Evolutionary conservation across 805 yeast genomes (phyloP).

Genomic region (Nadsonia fulvescens): DNA sequence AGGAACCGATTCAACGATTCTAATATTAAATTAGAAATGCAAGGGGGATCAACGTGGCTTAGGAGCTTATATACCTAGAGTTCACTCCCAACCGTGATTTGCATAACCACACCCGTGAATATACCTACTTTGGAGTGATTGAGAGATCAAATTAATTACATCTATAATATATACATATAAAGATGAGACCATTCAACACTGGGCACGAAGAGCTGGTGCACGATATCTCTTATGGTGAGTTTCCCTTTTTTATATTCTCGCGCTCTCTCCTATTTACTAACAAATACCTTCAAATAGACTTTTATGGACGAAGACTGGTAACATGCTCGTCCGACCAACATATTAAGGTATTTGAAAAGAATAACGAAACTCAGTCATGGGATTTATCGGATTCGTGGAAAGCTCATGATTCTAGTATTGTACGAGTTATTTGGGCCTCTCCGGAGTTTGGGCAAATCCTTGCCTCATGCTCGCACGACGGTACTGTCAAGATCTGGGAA

Average conservation of each 20-base stretch:
- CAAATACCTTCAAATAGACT: conserved; percentile 23
- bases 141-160: no score
- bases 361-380: conserved; percentile 34
- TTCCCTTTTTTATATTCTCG: background rate
- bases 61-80: no score
- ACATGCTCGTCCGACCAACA: conserved; percentile 93
- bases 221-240: conserved; percentile 57
- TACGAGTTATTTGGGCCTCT: conserved; percentile 77
- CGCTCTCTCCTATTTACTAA: background rate
- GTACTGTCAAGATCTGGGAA: conserved; percentile 81
- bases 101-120: no score
- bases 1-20: no score
- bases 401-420: conserved; percentile 83
- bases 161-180: no score
- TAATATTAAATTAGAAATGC: no score
- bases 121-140: no score
- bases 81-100: no score
- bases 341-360: conserved; percentile 65
- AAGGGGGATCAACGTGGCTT: no score
- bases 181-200: conserved; percentile 60
- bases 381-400: conserved; percentile 76
- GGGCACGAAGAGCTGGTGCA: conserved; percentile 89
- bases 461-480: conserved; percentile 79
- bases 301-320: conserved; percentile 81
- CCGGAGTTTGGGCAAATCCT: conserved; percentile 83